phyloP scores from a whole-genome alignment of 164 flowering plant species.

The Tetracentron sinense region DNA sequence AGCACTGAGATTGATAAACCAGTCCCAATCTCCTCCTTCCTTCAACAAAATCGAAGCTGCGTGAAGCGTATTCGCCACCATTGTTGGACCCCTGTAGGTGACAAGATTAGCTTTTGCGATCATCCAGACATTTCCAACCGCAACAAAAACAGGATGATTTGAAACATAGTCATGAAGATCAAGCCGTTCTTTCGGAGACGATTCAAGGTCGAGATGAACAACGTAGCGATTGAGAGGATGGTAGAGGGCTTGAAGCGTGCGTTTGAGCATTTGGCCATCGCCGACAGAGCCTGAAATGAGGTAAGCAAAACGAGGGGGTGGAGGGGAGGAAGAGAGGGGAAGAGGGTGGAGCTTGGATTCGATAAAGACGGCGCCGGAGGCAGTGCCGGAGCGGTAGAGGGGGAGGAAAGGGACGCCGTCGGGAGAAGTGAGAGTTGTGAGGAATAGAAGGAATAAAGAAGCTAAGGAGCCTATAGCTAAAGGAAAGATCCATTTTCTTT shows the following conservation, averaged over 20 bases:
- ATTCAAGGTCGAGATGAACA: constrained; percentile 3
- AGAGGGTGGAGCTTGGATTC: constrained; percentile 5
- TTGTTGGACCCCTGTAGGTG: constrained; percentile 17
- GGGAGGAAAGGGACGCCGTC: neutral
- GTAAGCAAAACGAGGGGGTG: constrained; percentile 9
- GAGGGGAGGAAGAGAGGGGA: neutral
- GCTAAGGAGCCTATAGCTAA: neutral
- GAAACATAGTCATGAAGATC: constrained; percentile 6
- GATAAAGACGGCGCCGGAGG: constrained; percentile 6
- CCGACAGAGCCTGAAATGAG: constrained; percentile 11
- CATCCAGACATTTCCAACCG: constrained; percentile 14
- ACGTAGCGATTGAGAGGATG: too few relatives aligned
- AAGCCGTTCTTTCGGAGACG: constrained; percentile 8
- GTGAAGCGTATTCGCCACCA: too few relatives aligned
- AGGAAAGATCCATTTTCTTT: too few relatives aligned
- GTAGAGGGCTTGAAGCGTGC: too few relatives aligned
- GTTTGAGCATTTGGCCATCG: neutral
- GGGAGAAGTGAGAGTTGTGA: constrained; percentile 1
- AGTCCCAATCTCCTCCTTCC: constrained; percentile 2
- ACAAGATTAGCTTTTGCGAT: constrained; percentile 13
- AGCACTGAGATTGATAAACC: too few relatives aligned
- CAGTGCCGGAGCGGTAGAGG: neutral
- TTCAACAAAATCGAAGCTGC: too few relatives aligned
- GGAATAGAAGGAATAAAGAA: constrained; percentile 1
- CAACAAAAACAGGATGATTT: constrained; percentile 8